These are phyloP conservation scores for Toxicodendron radicans DNA, from an alignment of 345 rosid species.

Conservation along the genomic window DNA sequence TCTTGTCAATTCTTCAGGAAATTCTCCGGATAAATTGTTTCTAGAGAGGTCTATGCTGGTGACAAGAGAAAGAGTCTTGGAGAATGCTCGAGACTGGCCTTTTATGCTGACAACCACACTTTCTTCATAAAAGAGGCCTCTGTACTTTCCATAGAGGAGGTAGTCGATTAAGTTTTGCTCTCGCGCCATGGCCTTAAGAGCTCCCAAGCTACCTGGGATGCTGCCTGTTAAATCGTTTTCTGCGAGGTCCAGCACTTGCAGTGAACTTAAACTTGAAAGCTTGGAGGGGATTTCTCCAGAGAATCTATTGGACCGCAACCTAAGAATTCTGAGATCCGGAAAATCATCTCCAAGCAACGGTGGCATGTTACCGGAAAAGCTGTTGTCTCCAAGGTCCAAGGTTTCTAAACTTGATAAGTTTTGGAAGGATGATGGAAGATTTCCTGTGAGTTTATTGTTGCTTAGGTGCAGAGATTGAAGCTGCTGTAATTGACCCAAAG, in stretches of 20 bases:
- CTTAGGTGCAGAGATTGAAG: constrained; percentile 32
- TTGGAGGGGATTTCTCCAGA: constrained; percentile 35
- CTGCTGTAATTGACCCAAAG: constrained; percentile 30
- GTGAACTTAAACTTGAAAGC: constrained; percentile 30
- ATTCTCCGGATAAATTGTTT: constrained; percentile 38
- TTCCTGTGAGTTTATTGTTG: constrained; percentile 34
- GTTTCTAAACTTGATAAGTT: constrained; percentile 35
- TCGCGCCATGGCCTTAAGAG: constrained; percentile 37
- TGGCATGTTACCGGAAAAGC: constrained; percentile 30
- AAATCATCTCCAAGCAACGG: constrained; percentile 35
- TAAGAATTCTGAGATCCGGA: constrained; percentile 25
- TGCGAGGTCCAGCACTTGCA: constrained; percentile 49
- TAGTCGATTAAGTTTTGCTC: constrained; percentile 29
- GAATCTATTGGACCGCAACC: constrained; percentile 29
- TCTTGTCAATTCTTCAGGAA: constrained; percentile 37
- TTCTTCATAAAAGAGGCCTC: constrained; percentile 39
- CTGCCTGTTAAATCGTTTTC: constrained; percentile 42
- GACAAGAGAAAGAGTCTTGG: constrained; percentile 48
- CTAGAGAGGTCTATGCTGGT: constrained; percentile 44
- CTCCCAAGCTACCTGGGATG: constrained; percentile 37
- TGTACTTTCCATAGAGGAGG: constrained; percentile 31
- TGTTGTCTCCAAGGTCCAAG: constrained; percentile 42
- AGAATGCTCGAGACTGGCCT: constrained; percentile 22
- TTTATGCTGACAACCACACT: constrained; percentile 5
- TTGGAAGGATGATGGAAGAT: constrained; percentile 31